A percentile compares a stretch with the other conserved stretches of the same genome.
Conservation (phyloP, 2,329 filamentous ascomycete species). For the Xylaria sp. region DNA sequence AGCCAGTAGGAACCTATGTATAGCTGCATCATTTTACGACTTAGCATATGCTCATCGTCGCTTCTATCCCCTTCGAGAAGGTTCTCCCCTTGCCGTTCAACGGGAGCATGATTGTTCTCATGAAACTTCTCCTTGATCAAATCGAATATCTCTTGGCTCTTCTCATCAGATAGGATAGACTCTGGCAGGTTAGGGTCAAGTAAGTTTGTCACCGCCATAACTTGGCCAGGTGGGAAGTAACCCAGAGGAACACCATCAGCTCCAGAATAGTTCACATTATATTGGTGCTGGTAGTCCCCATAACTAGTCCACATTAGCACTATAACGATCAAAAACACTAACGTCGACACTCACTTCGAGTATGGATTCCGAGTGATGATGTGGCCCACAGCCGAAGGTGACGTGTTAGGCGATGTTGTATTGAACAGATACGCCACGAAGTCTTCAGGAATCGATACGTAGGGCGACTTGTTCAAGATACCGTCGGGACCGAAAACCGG, state of each 20-base stretch:
- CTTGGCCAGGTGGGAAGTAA: conserved; percentile 71
- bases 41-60: conserved; percentile 74
- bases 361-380: conserved; percentile 60
- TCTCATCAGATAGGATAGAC: conserved; percentile 85
- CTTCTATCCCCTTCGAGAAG: conserved; percentile 83
- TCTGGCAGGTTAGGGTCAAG: conserved; percentile 84
- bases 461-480: conserved; percentile 83
- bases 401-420: conserved; percentile 66
- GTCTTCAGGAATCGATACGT: conserved; percentile 84
- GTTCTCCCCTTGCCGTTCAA: conserved; percentile 78
- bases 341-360: conserved; percentile 58
- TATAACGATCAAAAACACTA: background rate
- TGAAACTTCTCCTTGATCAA: conserved; percentile 85
- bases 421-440: conserved; percentile 89
- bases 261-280: conserved; percentile 62
- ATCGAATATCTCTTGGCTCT: conserved; percentile 84
- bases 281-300: conserved; percentile 62
- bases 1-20: conserved; percentile 96
- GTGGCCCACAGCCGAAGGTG: conserved; percentile 62
- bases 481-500: conserved; percentile 89
- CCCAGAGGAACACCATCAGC: conserved; percentile 61
- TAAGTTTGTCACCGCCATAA: conserved; percentile 90
- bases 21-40: conserved; percentile 93
- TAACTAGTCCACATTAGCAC: conserved; percentile 57
- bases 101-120: conserved; percentile 78